Evolutionary conservation across 352 stramenopile genomes (phyloP).

Genomic region (Phytopythium helicoides): DNA sequence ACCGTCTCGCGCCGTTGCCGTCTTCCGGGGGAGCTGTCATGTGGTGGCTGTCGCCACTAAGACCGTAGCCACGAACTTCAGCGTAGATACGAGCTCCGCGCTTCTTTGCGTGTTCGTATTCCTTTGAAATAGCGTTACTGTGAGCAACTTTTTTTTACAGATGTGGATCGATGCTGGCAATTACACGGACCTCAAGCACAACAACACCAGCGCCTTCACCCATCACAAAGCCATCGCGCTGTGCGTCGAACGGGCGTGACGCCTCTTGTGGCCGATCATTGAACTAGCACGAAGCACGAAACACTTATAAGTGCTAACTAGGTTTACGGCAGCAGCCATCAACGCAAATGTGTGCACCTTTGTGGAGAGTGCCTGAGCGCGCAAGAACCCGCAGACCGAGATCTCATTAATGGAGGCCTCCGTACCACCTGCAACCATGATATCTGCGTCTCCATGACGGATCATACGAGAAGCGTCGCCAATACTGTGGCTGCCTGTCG

Average conservation of each 20-base stretch:
- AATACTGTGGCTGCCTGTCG: constrained; percentile 96
- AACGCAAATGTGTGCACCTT: too few relatives aligned
- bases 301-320: background rate
- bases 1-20: constrained; percentile 60
- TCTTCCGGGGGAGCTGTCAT: constrained; percentile 73
- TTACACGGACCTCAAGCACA: constrained; percentile 49
- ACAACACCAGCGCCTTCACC: constrained; percentile 78
- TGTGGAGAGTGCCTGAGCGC: constrained; percentile 93
- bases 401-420: constrained; percentile 95
- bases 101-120: constrained; percentile 91
- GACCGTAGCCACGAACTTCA: constrained; percentile 94
- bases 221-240: constrained; percentile 98
- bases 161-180: too few relatives aligned
- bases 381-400: constrained; percentile 92
- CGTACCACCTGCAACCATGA: constrained; percentile 96
- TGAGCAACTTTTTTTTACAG: too few relatives aligned
- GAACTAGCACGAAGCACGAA: constrained; percentile 48
- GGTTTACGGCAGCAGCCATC: too few relatives aligned
- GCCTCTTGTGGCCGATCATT: constrained; percentile 91
- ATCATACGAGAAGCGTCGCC: constrained; percentile 93
- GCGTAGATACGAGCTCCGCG: constrained; percentile 94
- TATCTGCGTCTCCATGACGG: constrained; percentile 85
- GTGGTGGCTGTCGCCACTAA: constrained; percentile 96
- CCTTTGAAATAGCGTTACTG: constrained; percentile 11
- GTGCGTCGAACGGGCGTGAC: constrained; percentile 94